These are phyloP conservation scores for Cryphonectria parasitica DNA, from an alignment of 2,329 filamentous ascomycete species.

Conservation along the genomic window DNA sequence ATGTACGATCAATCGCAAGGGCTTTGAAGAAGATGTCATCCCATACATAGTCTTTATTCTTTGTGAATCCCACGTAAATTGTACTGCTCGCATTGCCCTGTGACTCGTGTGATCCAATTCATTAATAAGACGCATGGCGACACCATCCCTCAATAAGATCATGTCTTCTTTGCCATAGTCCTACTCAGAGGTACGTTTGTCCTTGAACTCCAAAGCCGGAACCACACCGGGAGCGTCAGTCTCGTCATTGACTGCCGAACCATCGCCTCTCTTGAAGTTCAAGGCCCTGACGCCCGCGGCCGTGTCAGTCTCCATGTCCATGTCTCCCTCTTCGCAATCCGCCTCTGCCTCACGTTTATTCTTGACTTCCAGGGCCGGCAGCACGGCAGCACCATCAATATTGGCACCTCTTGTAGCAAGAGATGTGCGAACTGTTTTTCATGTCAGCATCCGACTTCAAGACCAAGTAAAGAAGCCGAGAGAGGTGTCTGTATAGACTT, in stretches of 20 bases:
- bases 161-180: background rate
- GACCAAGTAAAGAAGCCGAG: background rate
- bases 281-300: background rate
- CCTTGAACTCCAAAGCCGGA: conserved; percentile 1
- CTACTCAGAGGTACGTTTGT: background rate
- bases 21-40: too few species aligned
- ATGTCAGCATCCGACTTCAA: background rate
- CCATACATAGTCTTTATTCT: background rate
- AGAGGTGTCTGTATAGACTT: background rate
- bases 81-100: background rate
- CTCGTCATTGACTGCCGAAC: background rate
- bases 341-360: background rate
- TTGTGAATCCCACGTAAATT: background rate
- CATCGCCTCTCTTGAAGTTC: background rate
- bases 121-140: background rate
- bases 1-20: too few species aligned
- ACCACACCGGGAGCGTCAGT: background rate
- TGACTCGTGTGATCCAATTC: background rate
- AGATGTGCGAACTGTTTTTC: background rate
- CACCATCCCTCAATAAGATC: background rate
- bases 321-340: background rate
- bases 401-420: background rate
- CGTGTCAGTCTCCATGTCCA: background rate
- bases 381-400: background rate
- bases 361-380: background rate